Conservation (phyloP, 345 rosid genomes). For the Conringia planisiliqua region DNA sequence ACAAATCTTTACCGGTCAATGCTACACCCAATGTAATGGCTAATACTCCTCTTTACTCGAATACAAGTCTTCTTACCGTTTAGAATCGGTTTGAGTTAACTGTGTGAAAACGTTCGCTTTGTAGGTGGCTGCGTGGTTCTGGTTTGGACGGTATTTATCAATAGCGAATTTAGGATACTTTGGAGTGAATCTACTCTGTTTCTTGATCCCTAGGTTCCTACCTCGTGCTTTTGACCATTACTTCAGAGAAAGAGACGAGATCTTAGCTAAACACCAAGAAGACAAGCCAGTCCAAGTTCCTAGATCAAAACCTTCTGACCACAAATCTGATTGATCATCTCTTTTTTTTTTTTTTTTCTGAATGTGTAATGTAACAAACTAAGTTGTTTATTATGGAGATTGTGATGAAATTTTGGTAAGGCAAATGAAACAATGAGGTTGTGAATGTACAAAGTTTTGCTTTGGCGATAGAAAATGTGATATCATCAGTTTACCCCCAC, state of each 20-base stretch:
- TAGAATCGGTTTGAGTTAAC: not conserved
- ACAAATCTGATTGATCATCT: constrained; percentile 51
- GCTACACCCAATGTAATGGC: constrained; percentile 47
- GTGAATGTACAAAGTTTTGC: not conserved
- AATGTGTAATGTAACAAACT: constrained; percentile 2
- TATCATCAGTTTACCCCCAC: not conserved
- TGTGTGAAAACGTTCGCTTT: constrained; percentile 20
- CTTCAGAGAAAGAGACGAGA: constrained; percentile 57
- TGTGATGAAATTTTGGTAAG: not conserved
- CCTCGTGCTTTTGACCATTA: constrained; percentile 81
- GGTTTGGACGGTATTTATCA: constrained; percentile 77
- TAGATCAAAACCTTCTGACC: constrained; percentile 32
- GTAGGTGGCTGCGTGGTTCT: constrained; percentile 61
- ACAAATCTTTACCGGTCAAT: constrained; percentile 51
- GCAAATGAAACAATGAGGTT: constrained; percentile 17
- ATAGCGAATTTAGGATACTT: constrained; percentile 60
- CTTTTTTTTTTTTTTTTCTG: not conserved
- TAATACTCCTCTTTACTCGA: not conserved
- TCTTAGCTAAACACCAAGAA: constrained; percentile 46
- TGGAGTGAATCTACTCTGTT: constrained; percentile 63
- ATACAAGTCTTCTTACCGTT: not conserved
- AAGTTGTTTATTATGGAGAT: not conserved
- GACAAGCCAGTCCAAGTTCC: constrained; percentile 43
- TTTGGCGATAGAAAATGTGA: not conserved
- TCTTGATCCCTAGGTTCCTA: constrained; percentile 75